These are phyloP conservation scores for Canariomyces notabilis DNA, from an alignment of 2,329 filamentous ascomycete genomes.

Conservation along the genomic window DNA sequence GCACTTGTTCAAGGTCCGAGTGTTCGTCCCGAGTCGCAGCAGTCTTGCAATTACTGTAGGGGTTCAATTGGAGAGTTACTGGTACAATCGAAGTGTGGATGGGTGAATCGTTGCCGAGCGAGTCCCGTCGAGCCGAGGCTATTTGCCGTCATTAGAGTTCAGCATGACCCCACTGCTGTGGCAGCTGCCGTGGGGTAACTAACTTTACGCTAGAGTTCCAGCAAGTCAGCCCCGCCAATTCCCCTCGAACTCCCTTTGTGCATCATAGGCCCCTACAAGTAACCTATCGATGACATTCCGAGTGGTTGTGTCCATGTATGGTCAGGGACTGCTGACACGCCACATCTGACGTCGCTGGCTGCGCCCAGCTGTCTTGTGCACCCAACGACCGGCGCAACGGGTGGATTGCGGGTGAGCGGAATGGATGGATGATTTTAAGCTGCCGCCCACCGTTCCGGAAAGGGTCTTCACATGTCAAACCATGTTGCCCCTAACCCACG, in stretches of 20 bases:
- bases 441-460: neutral
- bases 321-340: neutral
- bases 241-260: neutral
- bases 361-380: neutral
- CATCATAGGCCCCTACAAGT: constrained; percentile 1
- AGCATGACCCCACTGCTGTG: no score
- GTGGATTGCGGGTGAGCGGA: constrained; percentile 18
- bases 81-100: neutral
- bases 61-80: neutral
- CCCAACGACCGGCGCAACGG: neutral
- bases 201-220: neutral
- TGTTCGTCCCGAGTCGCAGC: no score
- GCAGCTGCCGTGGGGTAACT: constrained; percentile 14
- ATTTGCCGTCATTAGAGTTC: constrained; percentile 22
- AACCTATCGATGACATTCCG: neutral
- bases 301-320: neutral
- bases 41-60: constrained; percentile 1
- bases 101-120: constrained; percentile 22
- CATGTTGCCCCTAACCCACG: neutral
- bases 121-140: constrained; percentile 26
- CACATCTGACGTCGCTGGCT: neutral
- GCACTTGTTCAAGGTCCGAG: constrained; percentile 14
- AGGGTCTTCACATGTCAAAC: constrained; percentile 17
- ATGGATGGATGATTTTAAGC: constrained; percentile 2
- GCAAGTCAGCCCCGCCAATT: constrained; percentile 20